These are phyloP conservation scores for Ceratocystis ficicola DNA, from an alignment of 2,329 filamentous ascomycete species.

Conservation along the genomic window DNA sequence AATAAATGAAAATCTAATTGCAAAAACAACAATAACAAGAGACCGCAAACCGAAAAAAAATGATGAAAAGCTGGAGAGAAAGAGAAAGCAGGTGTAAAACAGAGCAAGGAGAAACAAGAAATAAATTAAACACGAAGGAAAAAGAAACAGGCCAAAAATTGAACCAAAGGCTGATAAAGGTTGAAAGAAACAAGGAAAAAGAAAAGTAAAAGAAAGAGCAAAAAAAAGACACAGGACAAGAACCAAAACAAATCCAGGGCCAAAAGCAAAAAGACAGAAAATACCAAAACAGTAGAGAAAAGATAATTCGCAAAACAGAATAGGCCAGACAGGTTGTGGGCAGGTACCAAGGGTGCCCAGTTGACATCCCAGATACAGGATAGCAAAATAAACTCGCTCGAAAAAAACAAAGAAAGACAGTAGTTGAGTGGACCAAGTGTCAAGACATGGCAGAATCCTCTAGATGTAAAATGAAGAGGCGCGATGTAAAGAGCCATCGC, in stretches of 20 bases:
- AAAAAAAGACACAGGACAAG: constrained; percentile 13
- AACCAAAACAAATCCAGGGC: constrained; percentile 26
- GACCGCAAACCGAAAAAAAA: constrained; percentile 30
- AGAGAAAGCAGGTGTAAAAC: constrained; percentile 26
- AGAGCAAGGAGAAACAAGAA: constrained; percentile 35
- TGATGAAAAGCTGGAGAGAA: constrained; percentile 27
- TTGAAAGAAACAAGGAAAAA: constrained; percentile 25
- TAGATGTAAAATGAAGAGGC: neutral
- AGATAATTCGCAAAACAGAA: constrained; percentile 22
- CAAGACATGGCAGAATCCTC: neutral
- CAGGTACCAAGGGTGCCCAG: constrained; percentile 21
- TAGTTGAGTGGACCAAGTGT: neutral
- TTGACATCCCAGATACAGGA: neutral
- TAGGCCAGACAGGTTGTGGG: neutral
- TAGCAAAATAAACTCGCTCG: constrained; percentile 23
- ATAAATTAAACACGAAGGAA: constrained; percentile 25
- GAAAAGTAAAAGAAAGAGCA: constrained; percentile 28
- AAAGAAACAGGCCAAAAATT: constrained; percentile 30
- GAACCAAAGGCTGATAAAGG: constrained; percentile 24
- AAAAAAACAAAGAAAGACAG: constrained; percentile 23
- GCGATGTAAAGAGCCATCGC: neutral
- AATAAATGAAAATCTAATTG: constrained; percentile 17
- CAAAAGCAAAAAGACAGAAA: constrained; percentile 30
- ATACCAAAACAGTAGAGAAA: constrained; percentile 25
- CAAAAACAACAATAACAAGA: constrained; percentile 12